Percentiles rank a stretch among this genome's conserved stretches.
These are phyloP conservation scores for Candida bentonensis DNA, from an alignment of 805 yeast genomes.

Conservation along the genomic window DNA sequence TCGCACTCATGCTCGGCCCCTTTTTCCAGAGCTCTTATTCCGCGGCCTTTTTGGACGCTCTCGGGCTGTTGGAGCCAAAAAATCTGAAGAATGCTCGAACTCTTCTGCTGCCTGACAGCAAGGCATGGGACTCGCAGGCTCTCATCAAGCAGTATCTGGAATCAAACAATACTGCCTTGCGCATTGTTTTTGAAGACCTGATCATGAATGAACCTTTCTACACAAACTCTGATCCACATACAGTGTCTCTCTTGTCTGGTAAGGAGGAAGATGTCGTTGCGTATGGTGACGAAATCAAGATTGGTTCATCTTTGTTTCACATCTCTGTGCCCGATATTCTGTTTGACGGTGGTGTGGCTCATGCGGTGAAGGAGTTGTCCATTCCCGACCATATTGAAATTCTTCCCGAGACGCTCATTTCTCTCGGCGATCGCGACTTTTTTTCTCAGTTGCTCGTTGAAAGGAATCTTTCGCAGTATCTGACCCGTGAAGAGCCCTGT, in stretches of 20 bases:
- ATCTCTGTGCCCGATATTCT: slow-evolving; percentile 38
- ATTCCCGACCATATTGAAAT: slow-evolving; percentile 47
- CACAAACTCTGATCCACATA: slow-evolving; percentile 34
- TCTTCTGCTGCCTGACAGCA: slow-evolving; percentile 60
- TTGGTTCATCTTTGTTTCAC: not conserved
- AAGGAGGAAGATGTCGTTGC: slow-evolving; percentile 6
- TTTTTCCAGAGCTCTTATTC: slow-evolving; percentile 52
- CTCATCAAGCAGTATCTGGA: slow-evolving; percentile 47
- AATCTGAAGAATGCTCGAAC: slow-evolving; percentile 56
- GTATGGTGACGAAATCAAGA: slow-evolving; percentile 1
- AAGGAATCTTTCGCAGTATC: slow-evolving; percentile 27
- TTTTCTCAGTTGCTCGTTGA: slow-evolving; percentile 33
- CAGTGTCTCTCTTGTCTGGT: slow-evolving; percentile 16
- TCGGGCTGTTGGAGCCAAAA: slow-evolving; percentile 37
- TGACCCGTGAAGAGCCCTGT: slow-evolving; percentile 4
- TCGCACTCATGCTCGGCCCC: slow-evolving; percentile 54
- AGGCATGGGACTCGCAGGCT: slow-evolving; percentile 54
- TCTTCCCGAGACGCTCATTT: slow-evolving; percentile 39
- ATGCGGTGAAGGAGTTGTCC: slow-evolving; percentile 42
- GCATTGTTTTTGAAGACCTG: slow-evolving; percentile 39
- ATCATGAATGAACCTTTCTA: slow-evolving; percentile 55
- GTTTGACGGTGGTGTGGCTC: slow-evolving; percentile 76
- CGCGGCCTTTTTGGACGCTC: slow-evolving; percentile 37
- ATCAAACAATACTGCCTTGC: slow-evolving; percentile 35
- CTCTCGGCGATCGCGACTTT: slow-evolving; percentile 34